These are phyloP conservation scores for Dendrocalamus sinicus DNA, from an alignment of 176 grass and related monocot genomes.

Conservation along the genomic window DNA sequence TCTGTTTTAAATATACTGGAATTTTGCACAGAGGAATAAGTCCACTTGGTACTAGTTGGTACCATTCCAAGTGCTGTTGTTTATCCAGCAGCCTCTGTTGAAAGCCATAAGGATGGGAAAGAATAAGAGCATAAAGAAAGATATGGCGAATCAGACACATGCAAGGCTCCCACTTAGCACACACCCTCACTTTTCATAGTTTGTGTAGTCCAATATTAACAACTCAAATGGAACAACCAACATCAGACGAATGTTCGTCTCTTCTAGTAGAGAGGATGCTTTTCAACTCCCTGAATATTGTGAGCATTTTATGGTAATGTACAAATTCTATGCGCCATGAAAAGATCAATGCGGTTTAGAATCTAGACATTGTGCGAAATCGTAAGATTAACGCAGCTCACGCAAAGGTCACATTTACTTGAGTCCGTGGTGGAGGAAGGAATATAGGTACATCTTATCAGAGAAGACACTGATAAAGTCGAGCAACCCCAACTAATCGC, in stretches of 20 bases:
- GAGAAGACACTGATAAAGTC: neutral
- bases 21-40: constrained; percentile 25
- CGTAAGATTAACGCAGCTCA: neutral
- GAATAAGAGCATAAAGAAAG: constrained; percentile 19
- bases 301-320: neutral
- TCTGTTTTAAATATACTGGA: constrained; percentile 1
- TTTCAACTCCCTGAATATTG: constrained; percentile 3
- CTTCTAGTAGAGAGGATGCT: neutral
- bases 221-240: constrained; percentile 25
- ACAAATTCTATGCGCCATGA: constrained; percentile 6
- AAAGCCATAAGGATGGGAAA: constrained; percentile 20
- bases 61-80: constrained; percentile 23
- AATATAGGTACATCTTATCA: neutral
- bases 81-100: constrained; percentile 44
- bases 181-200: constrained; percentile 1
- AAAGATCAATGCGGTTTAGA: neutral
- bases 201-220: constrained; percentile 1
- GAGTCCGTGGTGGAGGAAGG: neutral
- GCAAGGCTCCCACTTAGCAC: constrained; percentile 17
- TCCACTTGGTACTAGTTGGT: neutral
- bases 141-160: constrained; percentile 18
- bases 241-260: neutral
- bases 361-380: neutral
- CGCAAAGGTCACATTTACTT: neutral
- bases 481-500: neutral